phyloP scores from a whole-genome alignment of 2,329 filamentous ascomycete species.

The Tolypocladium album region DNA sequence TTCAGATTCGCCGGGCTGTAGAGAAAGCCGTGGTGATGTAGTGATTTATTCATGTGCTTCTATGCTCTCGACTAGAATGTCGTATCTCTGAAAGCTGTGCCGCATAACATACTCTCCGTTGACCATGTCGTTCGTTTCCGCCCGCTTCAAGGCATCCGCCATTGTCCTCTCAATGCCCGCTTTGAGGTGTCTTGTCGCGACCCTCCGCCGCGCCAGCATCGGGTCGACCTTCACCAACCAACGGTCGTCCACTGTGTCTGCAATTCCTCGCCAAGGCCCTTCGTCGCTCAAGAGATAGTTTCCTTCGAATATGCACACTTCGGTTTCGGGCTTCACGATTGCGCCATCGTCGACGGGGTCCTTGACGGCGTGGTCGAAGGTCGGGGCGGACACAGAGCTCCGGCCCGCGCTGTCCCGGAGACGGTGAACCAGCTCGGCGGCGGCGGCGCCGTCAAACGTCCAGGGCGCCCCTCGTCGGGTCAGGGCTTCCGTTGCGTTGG shows the following conservation, averaged over 20 bases:
- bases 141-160: slow-evolving; percentile 56
- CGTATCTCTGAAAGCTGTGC: slow-evolving; percentile 13
- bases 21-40: background rate
- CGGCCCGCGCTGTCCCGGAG: slow-evolving; percentile 5
- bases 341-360: slow-evolving; percentile 60
- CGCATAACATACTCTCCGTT: slow-evolving; percentile 67
- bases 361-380: slow-evolving; percentile 65
- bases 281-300: slow-evolving; percentile 37
- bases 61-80: slow-evolving; percentile 15
- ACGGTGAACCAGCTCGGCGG: slow-evolving; percentile 8
- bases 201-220: slow-evolving; percentile 20
- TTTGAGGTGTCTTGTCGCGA: slow-evolving; percentile 25
- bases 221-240: slow-evolving; percentile 29
- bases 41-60: slow-evolving; percentile 6
- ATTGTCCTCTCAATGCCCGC: slow-evolving; percentile 39
- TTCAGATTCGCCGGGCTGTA: too few species aligned
- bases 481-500: slow-evolving; percentile 18
- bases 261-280: slow-evolving; percentile 21
- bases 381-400: slow-evolving; percentile 42
- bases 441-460: slow-evolving; percentile 18
- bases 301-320: slow-evolving; percentile 61
- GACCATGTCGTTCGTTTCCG: slow-evolving; percentile 69
- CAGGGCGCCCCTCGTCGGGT: slow-evolving; percentile 20
- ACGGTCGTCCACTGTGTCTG: slow-evolving; percentile 24
- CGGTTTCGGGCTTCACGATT: slow-evolving; percentile 40